Base-by-base conservation (phyloP, 1,139 yeast species). In the Pneumocystis jirovecii region DNA sequence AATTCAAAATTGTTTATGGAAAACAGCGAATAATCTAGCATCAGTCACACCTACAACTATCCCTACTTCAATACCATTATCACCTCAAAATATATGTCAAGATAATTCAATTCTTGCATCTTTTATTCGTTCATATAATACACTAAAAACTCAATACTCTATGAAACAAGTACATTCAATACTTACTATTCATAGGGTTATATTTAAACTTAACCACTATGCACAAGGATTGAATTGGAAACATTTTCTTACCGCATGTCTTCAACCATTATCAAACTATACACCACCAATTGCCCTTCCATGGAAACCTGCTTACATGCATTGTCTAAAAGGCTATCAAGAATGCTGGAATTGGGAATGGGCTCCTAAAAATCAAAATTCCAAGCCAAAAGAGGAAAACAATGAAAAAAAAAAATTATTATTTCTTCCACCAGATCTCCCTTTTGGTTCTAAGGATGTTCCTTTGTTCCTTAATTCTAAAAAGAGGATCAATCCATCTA, bases 331-430 rank as follows among this genome's bases (percentile, higher is more conserved):
- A 29, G 57, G 57, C 21, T 50, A 50, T 25, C 31, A 50, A 50
- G 57, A 50, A 50, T 50, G 57, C n/a, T 50, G 57, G 57, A 50
- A 50, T 25, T 50, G 57, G 57, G 57, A 50, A 50, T 50, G 57
- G 57, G 57, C 34, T 12, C 57, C 57, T 25, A 50, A 50, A 12
- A 50, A 25, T 50, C 17, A 31, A 25, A 15, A 25, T 12, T 50
- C 57, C 17, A 25, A 21, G 21, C 34, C 57, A 50, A 25, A 25
- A 25, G 57, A 50, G 25, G 34, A 45, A 45, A 45, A 50, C 25
- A 50, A 21, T 25, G 34, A 50, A 25, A 50, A 50, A 29, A 50
- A 50, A 5, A 50, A 50, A 50, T n/a, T 50, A 25, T 25, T 50
- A 25, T 50, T 50, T 50, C 57, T 50, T 50, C 57, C 57, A 10